Evolutionary conservation across 805 yeast species (phyloP).

Genomic region (Metschnikowia bowlesiae): DNA sequence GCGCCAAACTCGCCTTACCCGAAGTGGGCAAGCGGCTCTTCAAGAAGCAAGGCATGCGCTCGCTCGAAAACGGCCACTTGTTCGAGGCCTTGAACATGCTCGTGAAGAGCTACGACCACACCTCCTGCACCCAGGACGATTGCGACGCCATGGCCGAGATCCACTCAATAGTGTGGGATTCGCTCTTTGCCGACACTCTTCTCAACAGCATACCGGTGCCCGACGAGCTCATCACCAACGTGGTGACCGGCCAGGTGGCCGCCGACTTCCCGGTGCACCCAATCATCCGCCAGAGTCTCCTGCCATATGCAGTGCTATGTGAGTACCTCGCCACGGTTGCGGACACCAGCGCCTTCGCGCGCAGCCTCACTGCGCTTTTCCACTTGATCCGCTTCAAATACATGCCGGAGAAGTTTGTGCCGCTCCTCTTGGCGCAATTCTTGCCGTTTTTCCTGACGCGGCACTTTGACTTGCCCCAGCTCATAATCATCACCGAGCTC

Average conservation of each 20-base stretch:
- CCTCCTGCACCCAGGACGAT: slow-evolving; percentile 12
- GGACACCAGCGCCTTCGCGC: slow-evolving; percentile 6
- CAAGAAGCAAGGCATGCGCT: slow-evolving; percentile 43
- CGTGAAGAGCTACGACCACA: slow-evolving; percentile 54
- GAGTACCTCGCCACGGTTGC: slow-evolving; percentile 39
- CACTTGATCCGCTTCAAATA: slow-evolving; percentile 43
- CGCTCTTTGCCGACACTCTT: slow-evolving; percentile 57
- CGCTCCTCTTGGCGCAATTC: slow-evolving; percentile 47
- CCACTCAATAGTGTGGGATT: slow-evolving; percentile 52
- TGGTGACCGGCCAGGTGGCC: slow-evolving; percentile 36
- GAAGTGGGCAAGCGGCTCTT: slow-evolving; percentile 54
- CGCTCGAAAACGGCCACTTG: slow-evolving; percentile 50
- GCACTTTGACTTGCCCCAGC: slow-evolving; percentile 20
- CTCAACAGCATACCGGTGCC: slow-evolving; percentile 48
- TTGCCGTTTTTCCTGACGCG: slow-evolving; percentile 33
- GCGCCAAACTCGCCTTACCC: slow-evolving; percentile 63
- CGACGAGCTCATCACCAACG: slow-evolving; percentile 53
- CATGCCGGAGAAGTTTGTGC: slow-evolving; percentile 46
- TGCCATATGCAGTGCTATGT: slow-evolving; percentile 66
- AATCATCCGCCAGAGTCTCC: slow-evolving; percentile 58
- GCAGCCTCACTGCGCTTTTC: slow-evolving; percentile 42
- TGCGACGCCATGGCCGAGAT: slow-evolving; percentile 39
- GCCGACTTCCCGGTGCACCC: slow-evolving; percentile 42
- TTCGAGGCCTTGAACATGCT: slow-evolving; percentile 63
- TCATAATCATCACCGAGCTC: slow-evolving; percentile 27